Base-by-base conservation (phyloP, 352 stramenopile species). In the Globisporangium okanoganense region DNA sequence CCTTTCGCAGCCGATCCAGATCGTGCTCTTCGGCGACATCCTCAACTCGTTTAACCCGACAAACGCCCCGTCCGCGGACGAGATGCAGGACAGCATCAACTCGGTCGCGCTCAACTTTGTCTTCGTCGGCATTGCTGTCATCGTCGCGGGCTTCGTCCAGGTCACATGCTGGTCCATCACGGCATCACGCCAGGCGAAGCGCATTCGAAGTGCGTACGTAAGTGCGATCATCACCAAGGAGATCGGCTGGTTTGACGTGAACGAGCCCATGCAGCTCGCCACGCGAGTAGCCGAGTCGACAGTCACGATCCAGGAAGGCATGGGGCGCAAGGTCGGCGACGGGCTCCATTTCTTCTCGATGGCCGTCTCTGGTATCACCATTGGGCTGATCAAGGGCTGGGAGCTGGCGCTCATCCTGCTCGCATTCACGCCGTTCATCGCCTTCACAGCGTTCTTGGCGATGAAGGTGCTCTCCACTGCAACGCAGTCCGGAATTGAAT, bases 351-450 rank as follows among this genome's bases (percentile, higher is more conserved):
- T 87, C 54, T 69, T 71, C 45, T 74, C 77, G 5, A 92, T 90
- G 79, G 76, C 69, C 2, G 40, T 94, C 8, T 75, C 70, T 0
- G 85, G 85, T 4, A 73, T 94, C 20, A 47, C 66, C 24, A 89
- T 94, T 48, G 82, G 83, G 1, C 63, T 94, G 12, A 24, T 71
- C 20, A 85, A 90, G 29, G 78, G 74, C 47, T 94, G 85, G 85
- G 27, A 88, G 53, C 54, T 94, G 13, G 68, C 85, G 7, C 61
- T 94, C 18, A 73, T 93, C 14, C 56, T 94, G 41, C 38, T 91
- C 0, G 82, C 73, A 0, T 73, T 92, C 36, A 85, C 75, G n/a
- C 83, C 85, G 16, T 73, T 87, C 33, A 76, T 93, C 14, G 83
- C 82, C 0, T 51, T 73, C 25, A 79, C 73, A 2, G 71, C 61